Conservation (phyloP, 495 filamentous ascomycete genomes). For the Recurvomyces mirabilis region DNA sequence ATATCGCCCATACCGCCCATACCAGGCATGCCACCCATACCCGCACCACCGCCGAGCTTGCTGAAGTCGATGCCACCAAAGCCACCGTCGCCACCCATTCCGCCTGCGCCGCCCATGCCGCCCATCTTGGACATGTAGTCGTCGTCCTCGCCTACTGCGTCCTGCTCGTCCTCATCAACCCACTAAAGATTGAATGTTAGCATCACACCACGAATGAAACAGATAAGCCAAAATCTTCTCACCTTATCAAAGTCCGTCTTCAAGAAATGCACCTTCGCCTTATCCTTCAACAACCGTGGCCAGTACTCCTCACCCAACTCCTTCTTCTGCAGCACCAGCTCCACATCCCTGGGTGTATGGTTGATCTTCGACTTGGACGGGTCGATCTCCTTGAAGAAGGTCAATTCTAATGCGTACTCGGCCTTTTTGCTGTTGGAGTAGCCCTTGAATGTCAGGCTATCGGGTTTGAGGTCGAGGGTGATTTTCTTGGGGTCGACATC, state of each 20-base stretch:
- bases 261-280: slow-evolving; percentile 83
- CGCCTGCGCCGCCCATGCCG: slow-evolving; percentile 48
- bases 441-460: slow-evolving; percentile 68
- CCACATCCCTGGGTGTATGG: slow-evolving; percentile 73
- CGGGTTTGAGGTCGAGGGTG: slow-evolving; percentile 70
- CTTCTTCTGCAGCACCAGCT: slow-evolving; percentile 93
- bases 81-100: slow-evolving; percentile 42
- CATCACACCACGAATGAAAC: background rate
- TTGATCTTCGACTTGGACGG: slow-evolving; percentile 63
- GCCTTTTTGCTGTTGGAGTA: slow-evolving; percentile 67
- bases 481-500: slow-evolving; percentile 61
- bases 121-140: slow-evolving; percentile 54
- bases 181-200: slow-evolving; percentile 42
- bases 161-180: slow-evolving; percentile 99
- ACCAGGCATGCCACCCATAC: slow-evolving; percentile 39
- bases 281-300: slow-evolving; percentile 84
- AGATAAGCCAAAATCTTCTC: slow-evolving; percentile 18
- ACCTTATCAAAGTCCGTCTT: slow-evolving; percentile 99
- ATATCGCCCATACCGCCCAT: slow-evolving; percentile 35
- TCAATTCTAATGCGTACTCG: slow-evolving; percentile 74
- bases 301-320: slow-evolving; percentile 82
- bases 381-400: slow-evolving; percentile 89
- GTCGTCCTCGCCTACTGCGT: slow-evolving; percentile 74
- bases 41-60: slow-evolving; percentile 59
- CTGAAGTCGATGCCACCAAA: slow-evolving; percentile 78